Evolutionary conservation across 2,329 filamentous ascomycete species (phyloP).

Genomic region (Bretziella fagacearum): DNA sequence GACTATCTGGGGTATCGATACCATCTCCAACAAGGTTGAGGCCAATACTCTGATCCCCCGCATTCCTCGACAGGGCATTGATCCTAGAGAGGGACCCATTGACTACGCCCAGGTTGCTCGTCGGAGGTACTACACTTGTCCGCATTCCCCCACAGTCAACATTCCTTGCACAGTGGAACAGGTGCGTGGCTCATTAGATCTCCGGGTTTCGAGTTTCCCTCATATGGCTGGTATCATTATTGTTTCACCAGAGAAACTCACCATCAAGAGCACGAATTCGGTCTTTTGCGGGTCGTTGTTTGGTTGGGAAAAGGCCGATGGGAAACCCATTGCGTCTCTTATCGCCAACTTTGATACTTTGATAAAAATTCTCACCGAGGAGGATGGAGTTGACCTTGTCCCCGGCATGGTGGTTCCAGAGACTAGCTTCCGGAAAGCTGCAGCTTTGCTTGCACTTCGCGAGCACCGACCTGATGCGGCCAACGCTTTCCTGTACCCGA

Average conservation of each 20-base stretch:
- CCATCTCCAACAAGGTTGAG: conserved; percentile 50
- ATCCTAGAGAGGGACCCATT: conserved; percentile 50
- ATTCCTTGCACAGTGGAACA: conserved; percentile 73
- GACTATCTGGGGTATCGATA: conserved; percentile 68
- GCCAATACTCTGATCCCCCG: conserved; percentile 65
- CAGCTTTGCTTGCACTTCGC: conserved; percentile 65
- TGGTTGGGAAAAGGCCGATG: conserved; percentile 70
- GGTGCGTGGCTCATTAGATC: conserved; percentile 47
- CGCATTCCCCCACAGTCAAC: conserved; percentile 57
- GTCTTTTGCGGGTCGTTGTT: conserved; percentile 89
- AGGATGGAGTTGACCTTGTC: conserved; percentile 65
- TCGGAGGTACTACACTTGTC: conserved; percentile 69
- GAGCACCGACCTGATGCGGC: conserved; percentile 68
- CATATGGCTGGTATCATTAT: conserved; percentile 97
- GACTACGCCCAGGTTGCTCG: conserved; percentile 61
- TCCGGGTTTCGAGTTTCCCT: conserved; percentile 84
- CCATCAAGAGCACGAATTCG: conserved; percentile 82
- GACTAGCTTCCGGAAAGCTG: conserved; percentile 81
- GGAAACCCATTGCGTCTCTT: conserved; percentile 59
- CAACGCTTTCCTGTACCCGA: conserved; percentile 64
- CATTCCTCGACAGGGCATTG: conserved; percentile 60
- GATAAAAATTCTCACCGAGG: conserved; percentile 62
- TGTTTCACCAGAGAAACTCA: conserved; percentile 58
- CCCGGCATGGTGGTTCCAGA: conserved; percentile 97
- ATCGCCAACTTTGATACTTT: conserved; percentile 80